Evolutionary conservation across 305 asterid genomes (phyloP), one percentile per base, ranked within the genome.

Genomic region (Solanum hybrid): DNA sequence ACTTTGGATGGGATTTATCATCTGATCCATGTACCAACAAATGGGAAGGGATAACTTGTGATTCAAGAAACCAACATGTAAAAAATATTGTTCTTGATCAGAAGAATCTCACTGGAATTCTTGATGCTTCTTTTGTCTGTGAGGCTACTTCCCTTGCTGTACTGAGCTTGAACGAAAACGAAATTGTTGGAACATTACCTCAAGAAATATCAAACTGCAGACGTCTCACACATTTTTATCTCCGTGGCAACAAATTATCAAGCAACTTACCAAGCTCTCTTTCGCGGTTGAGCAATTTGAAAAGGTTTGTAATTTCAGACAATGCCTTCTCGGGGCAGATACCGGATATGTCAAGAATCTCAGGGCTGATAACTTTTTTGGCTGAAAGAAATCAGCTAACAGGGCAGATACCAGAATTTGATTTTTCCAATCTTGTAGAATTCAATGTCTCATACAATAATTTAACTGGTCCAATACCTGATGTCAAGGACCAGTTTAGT

Each of bases 381-480:
- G 97, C 95, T 37, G 91, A 95, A 15, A 89, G 92, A 85, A 96
- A 96, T 87, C 90, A 60, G 34, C 91, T 96, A 26, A 91, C n/a
- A 71, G 98, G 98, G 26, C 40, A 38, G 2, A 88, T 93, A 51
- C 96, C 98, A 0, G 56, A 37, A 5, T 93, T 96, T 17, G 92
- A 92, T 81, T 94, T 94, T 92, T 86, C 94, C n/a, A 91, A 92
- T 81, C 94, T 96, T 15, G 90, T 73, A 4, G 93, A 90, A 3
- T 96, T 96, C 90, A 94, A 95, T 76, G 98, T 95, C 12, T 95
- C 98, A 6, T 87, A 91, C 92, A 95, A 93, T 88, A 89, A 91
- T 71, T 92, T 96, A 85, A 88, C 87, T 27, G 98, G 98, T 10
- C 91, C 88, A 4, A 37, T 94, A 82, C 97, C 98, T 90, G 90